phyloP scores from a whole-genome alignment of 2,329 filamentous ascomycete species.

The Stenocarpella maydis region DNA sequence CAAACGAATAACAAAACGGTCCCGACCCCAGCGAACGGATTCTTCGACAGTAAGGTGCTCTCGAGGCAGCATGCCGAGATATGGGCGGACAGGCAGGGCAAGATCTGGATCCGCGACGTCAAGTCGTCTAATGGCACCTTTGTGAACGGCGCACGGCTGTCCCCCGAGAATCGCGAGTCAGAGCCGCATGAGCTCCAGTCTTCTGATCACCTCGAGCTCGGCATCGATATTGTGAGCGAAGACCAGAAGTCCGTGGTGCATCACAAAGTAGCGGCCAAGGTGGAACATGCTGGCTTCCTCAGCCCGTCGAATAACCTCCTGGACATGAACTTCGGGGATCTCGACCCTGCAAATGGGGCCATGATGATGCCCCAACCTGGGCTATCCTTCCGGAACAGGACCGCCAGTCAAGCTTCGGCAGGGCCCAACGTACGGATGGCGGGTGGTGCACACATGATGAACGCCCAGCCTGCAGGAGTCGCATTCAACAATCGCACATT shows the following conservation, averaged over 20 bases:
- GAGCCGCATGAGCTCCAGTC: constrained; percentile 94
- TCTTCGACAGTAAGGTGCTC: constrained; percentile 97
- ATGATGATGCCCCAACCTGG: constrained; percentile 75
- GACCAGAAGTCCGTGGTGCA: constrained; percentile 99
- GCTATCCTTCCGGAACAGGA: constrained; percentile 75
- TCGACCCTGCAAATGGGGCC: constrained; percentile 80
- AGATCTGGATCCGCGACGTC: constrained; percentile 95
- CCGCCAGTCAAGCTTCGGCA: constrained; percentile 72
- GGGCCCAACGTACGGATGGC: constrained; percentile 69
- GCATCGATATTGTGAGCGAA: constrained; percentile 98
- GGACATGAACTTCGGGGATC: constrained; percentile 90
- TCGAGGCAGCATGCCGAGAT: constrained; percentile 97
- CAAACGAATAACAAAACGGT: constrained; percentile 98
- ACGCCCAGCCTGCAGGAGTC: constrained; percentile 63
- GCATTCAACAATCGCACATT: constrained; percentile 44
- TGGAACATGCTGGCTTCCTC: constrained; percentile 91
- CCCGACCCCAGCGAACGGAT: constrained; percentile 90
- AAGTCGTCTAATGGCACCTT: constrained; percentile 99
- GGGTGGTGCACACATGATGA: constrained; percentile 55
- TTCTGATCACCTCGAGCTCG: constrained; percentile 90
- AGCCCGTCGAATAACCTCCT: constrained; percentile 77
- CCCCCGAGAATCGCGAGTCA: constrained; percentile 93
- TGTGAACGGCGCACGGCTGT: constrained; percentile 90
- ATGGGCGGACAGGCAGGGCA: constrained; percentile 84
- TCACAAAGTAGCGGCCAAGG: constrained; percentile 96